Conservation (phyloP, 2,329 filamentous ascomycete species). For the Coniochaeta pulveracea region DNA sequence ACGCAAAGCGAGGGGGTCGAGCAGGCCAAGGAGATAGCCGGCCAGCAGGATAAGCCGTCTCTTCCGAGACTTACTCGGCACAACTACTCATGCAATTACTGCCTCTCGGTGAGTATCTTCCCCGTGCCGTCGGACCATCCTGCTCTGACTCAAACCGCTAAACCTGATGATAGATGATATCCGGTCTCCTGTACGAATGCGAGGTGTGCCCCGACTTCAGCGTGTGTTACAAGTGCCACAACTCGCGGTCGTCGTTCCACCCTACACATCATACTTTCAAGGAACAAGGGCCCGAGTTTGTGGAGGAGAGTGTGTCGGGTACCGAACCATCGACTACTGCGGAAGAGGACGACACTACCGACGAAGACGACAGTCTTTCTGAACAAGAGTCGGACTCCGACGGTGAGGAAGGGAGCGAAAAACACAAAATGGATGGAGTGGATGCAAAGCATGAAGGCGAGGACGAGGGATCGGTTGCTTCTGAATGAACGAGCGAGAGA, state of each 20-base stretch:
- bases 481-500: too few relatives aligned
- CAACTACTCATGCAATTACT: neutral
- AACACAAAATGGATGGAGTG: too few relatives aligned
- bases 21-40: neutral
- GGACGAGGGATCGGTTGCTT: too few relatives aligned
- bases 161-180: neutral
- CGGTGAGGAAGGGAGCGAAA: too few relatives aligned
- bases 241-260: neutral
- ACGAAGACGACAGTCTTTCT: too few relatives aligned
- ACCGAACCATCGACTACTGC: too few relatives aligned
- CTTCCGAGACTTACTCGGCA: neutral
- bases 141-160: neutral
- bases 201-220: slow-evolving; percentile 1
- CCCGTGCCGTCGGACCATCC: neutral
- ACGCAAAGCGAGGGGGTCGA: neutral
- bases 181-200: neutral
- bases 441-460: too few relatives aligned
- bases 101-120: neutral
- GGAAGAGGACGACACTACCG: too few relatives aligned
- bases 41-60: neutral
- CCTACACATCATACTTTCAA: slow-evolving; percentile 1
- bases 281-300: neutral
- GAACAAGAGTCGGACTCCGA: too few relatives aligned
- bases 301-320: neutral
- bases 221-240: slow-evolving; percentile 1